Conservation (phyloP, 2,329 filamentous ascomycete species). For the Pseudogymnoascus sp. region DNA sequence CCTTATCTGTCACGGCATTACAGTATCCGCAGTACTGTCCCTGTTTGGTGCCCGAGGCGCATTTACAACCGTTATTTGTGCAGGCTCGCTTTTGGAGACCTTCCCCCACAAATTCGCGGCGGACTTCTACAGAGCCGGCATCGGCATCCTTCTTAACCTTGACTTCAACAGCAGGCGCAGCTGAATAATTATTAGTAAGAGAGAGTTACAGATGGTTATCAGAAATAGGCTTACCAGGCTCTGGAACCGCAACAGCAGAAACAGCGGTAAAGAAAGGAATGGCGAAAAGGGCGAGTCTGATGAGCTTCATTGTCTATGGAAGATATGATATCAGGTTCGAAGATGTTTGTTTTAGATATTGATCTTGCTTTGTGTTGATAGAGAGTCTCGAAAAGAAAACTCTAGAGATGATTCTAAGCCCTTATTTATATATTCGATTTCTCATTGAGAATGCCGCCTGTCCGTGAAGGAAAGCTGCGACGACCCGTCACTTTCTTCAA, state of each 20-base stretch:
- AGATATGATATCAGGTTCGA: not conserved
- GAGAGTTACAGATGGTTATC: not conserved
- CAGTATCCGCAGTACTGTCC: not conserved
- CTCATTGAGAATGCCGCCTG: not conserved
- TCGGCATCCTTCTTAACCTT: not conserved
- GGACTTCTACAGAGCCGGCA: not conserved
- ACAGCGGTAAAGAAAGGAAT: not conserved
- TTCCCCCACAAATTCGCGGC: not conserved
- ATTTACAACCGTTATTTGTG: not conserved
- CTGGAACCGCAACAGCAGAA: not conserved
- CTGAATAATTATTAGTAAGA: not conserved
- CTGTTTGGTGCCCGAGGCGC: not conserved
- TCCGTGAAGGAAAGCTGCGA: not conserved
- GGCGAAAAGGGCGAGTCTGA: not conserved
- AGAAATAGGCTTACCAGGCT: not conserved
- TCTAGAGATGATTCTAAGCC: not conserved
- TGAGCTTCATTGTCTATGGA: not conserved
- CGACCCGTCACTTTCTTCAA: not conserved
- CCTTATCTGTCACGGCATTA: not conserved
- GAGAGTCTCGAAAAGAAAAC: not conserved
- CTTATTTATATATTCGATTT: not conserved
- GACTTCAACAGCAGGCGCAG: not conserved
- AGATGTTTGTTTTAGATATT: not conserved
- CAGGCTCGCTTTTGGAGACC: not conserved
- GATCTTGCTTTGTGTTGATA: not conserved